phyloP scores from a whole-genome alignment of 495 filamentous ascomycete genomes.

The Cenococcum geophilum region DNA sequence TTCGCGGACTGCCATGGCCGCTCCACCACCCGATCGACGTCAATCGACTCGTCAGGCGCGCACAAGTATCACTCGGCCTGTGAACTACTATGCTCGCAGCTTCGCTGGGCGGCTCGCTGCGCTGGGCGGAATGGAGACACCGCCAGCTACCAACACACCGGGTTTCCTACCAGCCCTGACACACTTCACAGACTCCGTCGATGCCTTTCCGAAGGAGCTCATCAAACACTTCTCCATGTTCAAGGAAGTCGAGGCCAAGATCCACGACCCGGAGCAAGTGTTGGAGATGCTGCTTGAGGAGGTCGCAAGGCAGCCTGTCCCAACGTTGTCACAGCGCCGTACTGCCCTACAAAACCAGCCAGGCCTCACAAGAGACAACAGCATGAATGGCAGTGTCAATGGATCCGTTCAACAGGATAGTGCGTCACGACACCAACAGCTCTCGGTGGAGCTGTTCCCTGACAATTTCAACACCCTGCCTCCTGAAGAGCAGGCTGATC shows the following conservation, averaged over 20 bases:
- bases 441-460: constrained; percentile 42
- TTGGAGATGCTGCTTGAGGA: constrained; percentile 63
- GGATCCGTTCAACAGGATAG: constrained; percentile 28
- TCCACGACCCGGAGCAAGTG: constrained; percentile 65
- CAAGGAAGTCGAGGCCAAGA: constrained; percentile 96
- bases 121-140: constrained; percentile 30
- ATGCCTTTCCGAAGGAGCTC: constrained; percentile 88
- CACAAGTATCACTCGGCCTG: constrained; percentile 53
- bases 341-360: constrained; percentile 16
- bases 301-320: constrained; percentile 37
- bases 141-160: constrained; percentile 42
- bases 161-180: constrained; percentile 89
- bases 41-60: constrained; percentile 56
- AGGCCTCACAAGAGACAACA: constrained; percentile 17
- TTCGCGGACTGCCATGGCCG: constrained; percentile 18
- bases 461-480: constrained; percentile 23
- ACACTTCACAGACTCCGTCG: constrained; percentile 88
- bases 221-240: constrained; percentile 89
- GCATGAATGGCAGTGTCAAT: constrained; percentile 30
- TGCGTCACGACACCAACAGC: constrained; percentile 36
- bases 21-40: constrained; percentile 40
- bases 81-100: constrained; percentile 51
- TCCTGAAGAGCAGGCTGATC: constrained; percentile 40
- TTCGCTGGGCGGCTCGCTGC: constrained; percentile 44
- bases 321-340: constrained; percentile 44